These are phyloP conservation scores for Pezicula carpinea DNA, from an alignment of 2,329 filamentous ascomycete species.

Conservation along the genomic window DNA sequence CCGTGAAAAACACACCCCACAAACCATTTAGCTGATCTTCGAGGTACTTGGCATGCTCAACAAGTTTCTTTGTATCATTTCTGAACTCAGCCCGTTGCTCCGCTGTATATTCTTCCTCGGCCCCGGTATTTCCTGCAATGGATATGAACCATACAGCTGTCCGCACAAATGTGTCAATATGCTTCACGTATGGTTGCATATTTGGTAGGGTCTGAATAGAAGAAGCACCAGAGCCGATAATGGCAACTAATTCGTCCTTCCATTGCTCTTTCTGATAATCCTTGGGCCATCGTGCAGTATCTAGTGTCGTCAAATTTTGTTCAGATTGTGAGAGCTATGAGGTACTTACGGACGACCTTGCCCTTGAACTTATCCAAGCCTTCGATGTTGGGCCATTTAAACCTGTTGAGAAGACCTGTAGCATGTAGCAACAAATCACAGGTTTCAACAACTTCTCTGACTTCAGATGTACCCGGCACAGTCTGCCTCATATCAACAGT, in stretches of 20 bases:
- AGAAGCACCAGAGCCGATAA: conserved; percentile 35
- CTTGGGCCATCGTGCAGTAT: conserved; percentile 41
- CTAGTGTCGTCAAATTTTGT: conserved; percentile 15
- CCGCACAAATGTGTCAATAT: conserved; percentile 45
- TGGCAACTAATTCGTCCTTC: conserved; percentile 29
- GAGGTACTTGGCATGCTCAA: conserved; percentile 17
- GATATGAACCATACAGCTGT: conserved; percentile 44
- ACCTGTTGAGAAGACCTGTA: conserved; percentile 22
- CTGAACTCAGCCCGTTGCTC: conserved; percentile 38
- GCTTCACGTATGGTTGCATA: conserved; percentile 36
- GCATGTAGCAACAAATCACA: conserved; percentile 21
- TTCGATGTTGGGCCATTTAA: conserved; percentile 43
- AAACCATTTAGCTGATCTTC: conserved; percentile 39
- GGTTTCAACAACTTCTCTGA: conserved; percentile 19
- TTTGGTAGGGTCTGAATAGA: conserved; percentile 31
- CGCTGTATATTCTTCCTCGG: conserved; percentile 38
- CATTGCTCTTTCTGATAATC: conserved; percentile 22
- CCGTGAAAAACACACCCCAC: conserved; percentile 41
- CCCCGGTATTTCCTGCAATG: conserved; percentile 40
- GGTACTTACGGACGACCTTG: conserved; percentile 37
- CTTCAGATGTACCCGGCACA: conserved; percentile 12
- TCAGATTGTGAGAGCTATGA: conserved; percentile 27
- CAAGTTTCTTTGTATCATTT: conserved; percentile 29
- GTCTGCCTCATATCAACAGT: conserved; percentile 40
- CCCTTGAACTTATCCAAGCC: conserved; percentile 42